Base-by-base conservation (phyloP, 306 rosid species). In the Castanea sativa region DNA sequence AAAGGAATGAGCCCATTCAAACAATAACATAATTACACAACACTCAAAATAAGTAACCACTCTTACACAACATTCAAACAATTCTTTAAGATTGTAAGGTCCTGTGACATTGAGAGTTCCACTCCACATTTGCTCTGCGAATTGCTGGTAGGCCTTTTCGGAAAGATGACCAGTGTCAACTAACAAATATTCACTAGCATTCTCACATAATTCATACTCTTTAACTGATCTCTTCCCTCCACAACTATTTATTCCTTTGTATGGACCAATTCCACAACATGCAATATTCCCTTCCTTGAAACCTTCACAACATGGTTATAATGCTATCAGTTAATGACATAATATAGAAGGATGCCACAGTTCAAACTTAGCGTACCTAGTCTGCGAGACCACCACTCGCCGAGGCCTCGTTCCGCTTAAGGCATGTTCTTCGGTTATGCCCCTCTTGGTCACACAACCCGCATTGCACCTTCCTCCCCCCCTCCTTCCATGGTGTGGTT, bases 221-320 rank as follows among this genome's bases (percentile, higher is more conserved):
- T 53, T 30, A 41, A 16, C 32, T 13, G 78, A 81, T 53, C 85
- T 71, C 80, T 38, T 74, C 63, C 85, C 87, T 78, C 87, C 87
- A 72, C 83, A 78, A 53, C 79, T 83, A 1, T 5, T 1, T 27
- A 64, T 19, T 67, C 85, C 87, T 68, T 81, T 12, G 25, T 73
- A 71, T 2, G 81, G 85, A 14, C 87, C 85, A 52, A 70, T 74
- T 55, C 89, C 87, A 71, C 87, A 83, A 1, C 87, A 86, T 45
- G 89, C 87, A 0, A 4, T 51, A n/a, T 25, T 59, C 41, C 81
- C 87, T 64, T 83, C 85, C 32, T 75, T 81, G 75, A 86, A 86
- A 30, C 85, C 89, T 85, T 19, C 12, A 38, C 6, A 9, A 51
- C 35, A 29, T 11, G 23, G 45, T 38, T 38, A 38, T 2, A 38